phyloP scores from a whole-genome alignment of 2,329 filamentous ascomycete species.

The Neofusicoccum cordaticola region DNA sequence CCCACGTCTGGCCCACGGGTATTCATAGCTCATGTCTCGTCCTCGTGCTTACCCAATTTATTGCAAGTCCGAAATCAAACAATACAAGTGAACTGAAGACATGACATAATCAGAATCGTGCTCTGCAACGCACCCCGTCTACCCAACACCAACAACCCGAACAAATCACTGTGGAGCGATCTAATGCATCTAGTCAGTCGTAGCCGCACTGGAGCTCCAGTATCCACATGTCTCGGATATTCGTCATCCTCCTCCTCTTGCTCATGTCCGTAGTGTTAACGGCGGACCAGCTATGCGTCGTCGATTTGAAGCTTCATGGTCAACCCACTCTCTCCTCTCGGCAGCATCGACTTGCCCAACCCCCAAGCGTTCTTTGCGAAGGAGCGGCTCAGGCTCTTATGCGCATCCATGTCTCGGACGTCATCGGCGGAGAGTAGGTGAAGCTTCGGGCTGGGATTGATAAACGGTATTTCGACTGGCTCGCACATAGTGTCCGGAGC shows the following conservation, averaged over 20 bases:
- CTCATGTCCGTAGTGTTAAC: no score
- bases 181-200: conserved; percentile 4
- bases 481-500: conserved; percentile 8
- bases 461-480: conserved; percentile 11
- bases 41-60: background rate
- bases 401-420: background rate
- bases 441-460: background rate
- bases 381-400: background rate
- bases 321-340: background rate
- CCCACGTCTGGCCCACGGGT: background rate
- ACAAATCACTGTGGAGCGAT: background rate
- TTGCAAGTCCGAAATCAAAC: no score
- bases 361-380: background rate
- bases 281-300: background rate
- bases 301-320: background rate
- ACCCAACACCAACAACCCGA: background rate
- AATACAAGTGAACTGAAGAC: background rate
- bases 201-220: background rate
- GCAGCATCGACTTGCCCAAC: conserved; percentile 4
- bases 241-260: background rate
- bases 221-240: background rate
- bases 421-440: background rate
- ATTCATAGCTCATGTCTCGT: background rate
- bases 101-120: background rate
- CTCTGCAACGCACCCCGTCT: background rate